Conservation (phyloP, 345 rosid species). For the Cochlearia excelsa region DNA sequence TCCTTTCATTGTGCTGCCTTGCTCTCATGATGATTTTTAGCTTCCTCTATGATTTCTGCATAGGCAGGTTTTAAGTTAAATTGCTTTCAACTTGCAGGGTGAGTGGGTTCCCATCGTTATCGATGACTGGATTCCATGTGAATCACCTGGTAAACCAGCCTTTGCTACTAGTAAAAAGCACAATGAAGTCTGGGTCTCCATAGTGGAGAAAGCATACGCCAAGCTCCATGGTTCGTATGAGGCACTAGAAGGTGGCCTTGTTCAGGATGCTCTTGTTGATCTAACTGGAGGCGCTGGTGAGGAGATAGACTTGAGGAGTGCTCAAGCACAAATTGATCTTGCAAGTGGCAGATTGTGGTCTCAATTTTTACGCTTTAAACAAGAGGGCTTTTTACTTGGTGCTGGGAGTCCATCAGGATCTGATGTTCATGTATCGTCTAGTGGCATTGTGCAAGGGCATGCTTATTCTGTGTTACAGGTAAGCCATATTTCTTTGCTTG, state of each 20-base stretch:
- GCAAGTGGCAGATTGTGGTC: constrained; percentile 99
- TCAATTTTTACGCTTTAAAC: constrained; percentile 92
- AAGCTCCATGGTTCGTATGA: constrained; percentile 98
- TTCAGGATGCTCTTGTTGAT: constrained; percentile 99
- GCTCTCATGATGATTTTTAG: constrained; percentile 8
- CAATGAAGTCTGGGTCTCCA: constrained; percentile 95
- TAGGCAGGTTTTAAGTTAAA: constrained; percentile 1
- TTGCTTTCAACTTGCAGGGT: constrained; percentile 54
- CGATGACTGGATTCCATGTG: constrained; percentile 99
- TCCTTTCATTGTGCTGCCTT: constrained; percentile 13
- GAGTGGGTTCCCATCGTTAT: constrained; percentile 99
- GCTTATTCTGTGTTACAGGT: constrained; percentile 98
- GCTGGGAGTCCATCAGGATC: constrained; percentile 99
- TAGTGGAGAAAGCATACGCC: constrained; percentile 97
- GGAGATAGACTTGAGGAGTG: constrained; percentile 98
- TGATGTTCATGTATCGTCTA: constrained; percentile 95
- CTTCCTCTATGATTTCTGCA: constrained; percentile 14
- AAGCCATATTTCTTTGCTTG: constrained; percentile 18
- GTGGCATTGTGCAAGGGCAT: constrained; percentile 99
- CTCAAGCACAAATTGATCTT: constrained; percentile 98
- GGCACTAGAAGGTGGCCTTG: constrained; percentile 99
- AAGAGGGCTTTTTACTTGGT: constrained; percentile 97
- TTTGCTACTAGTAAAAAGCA: constrained; percentile 93
- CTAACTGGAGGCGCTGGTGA: constrained; percentile 99
- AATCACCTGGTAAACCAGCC: constrained; percentile 92